Evolutionary conservation across 805 yeast species (phyloP).

Genomic region (Myxozyma vanderwaltii): DNA sequence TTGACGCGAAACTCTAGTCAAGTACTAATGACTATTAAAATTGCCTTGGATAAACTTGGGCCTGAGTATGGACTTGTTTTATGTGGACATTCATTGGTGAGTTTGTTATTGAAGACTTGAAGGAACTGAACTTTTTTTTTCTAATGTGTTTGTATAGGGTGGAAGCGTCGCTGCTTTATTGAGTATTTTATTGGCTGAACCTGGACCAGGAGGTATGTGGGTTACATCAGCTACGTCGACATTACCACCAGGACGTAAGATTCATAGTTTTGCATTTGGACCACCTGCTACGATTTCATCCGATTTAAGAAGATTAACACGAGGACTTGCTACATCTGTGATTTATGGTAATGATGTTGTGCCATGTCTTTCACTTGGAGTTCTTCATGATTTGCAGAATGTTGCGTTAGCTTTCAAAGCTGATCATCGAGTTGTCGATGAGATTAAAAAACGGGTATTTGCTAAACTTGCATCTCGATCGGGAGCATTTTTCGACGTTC

Average conservation of each 20-base stretch:
- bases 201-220: conserved; percentile 29
- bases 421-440: conserved; percentile 37
- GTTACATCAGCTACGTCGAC: conserved; percentile 33
- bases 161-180: conserved; percentile 43
- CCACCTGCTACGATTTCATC: conserved; percentile 42
- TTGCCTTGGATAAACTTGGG: conserved; percentile 38
- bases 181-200: conserved; percentile 37
- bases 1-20: conserved; percentile 35
- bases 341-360: conserved; percentile 43
- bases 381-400: conserved; percentile 40
- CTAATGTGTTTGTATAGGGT: conserved; percentile 23
- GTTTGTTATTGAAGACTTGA: neutral
- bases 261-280: conserved; percentile 42
- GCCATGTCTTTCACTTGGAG: conserved; percentile 42
- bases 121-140: no score
- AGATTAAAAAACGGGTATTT: conserved; percentile 36
- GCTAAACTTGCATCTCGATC: conserved; percentile 37
- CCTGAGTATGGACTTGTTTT: conserved; percentile 41
- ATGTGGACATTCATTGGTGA: conserved; percentile 42
- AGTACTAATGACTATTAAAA: conserved; percentile 37
- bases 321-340: conserved; percentile 39
- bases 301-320: conserved; percentile 36
- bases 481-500: conserved; percentile 34
- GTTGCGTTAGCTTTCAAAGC: conserved; percentile 38
- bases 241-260: conserved; percentile 39